Percentiles rank a stretch among this genome's conserved stretches.
phyloP scores from a whole-genome alignment of 2,329 filamentous ascomycete genomes.

The Blumeriella jaapii region DNA sequence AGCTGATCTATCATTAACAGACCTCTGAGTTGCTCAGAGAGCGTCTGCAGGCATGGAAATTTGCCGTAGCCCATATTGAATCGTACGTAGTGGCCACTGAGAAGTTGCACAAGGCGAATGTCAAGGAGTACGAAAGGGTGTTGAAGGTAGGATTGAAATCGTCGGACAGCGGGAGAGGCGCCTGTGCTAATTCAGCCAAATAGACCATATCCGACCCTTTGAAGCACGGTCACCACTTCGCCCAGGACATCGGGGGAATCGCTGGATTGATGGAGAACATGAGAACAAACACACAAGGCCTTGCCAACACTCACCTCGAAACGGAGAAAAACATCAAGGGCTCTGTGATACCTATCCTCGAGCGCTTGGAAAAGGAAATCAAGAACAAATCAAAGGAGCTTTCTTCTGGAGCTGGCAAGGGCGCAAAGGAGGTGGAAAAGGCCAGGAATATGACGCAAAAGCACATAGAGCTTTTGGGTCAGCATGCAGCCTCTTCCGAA shows the following conservation, averaged over 20 bases:
- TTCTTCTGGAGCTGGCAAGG: slow-evolving; percentile 66
- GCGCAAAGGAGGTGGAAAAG: slow-evolving; percentile 85
- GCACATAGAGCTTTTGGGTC: slow-evolving; percentile 86
- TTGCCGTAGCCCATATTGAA: slow-evolving; percentile 82
- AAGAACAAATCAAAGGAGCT: slow-evolving; percentile 95
- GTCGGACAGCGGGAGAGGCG: not conserved
- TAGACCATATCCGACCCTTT: slow-evolving; percentile 77
- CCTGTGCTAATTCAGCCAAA: slow-evolving; percentile 4
- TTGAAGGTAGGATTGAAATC: slow-evolving; percentile 52
- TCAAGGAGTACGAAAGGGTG: slow-evolving; percentile 92
- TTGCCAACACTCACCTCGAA: slow-evolving; percentile 81
- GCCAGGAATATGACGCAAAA: slow-evolving; percentile 79
- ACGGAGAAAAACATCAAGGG: slow-evolving; percentile 85
- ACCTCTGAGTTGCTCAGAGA: slow-evolving; percentile 74
- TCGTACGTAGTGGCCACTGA: slow-evolving; percentile 79
- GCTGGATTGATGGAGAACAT: slow-evolving; percentile 91
- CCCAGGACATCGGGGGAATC: slow-evolving; percentile 76
- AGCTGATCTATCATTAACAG: slow-evolving; percentile 32
- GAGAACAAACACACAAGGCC: slow-evolving; percentile 70
- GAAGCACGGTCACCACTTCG: slow-evolving; percentile 86
- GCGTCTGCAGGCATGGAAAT: slow-evolving; percentile 90
- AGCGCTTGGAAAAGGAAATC: slow-evolving; percentile 88
- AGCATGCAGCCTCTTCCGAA: slow-evolving; percentile 72
- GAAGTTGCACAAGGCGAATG: slow-evolving; percentile 72
- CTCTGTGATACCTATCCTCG: slow-evolving; percentile 75